Percentiles rank a stretch among this genome's conserved stretches.
These are phyloP conservation scores for Globisporangium uncinulatum DNA, from an alignment of 352 stramenopile genomes.

Conservation along the genomic window DNA sequence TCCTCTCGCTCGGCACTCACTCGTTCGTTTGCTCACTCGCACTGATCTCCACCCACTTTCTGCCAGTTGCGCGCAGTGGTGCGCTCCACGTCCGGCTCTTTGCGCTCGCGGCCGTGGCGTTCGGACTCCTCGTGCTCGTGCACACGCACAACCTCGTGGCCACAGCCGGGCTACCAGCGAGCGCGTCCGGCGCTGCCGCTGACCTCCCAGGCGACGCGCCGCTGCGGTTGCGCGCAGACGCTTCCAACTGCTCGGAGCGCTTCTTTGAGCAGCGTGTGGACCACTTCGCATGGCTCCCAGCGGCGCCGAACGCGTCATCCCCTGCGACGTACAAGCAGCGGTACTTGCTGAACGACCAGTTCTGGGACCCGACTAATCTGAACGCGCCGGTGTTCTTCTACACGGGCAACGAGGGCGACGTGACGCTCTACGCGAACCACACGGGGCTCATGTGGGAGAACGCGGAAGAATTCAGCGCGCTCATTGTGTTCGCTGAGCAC, in stretches of 20 bases:
- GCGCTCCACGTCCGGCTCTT: slow-evolving; percentile 46
- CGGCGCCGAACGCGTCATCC: slow-evolving; percentile 13
- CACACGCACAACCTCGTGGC: slow-evolving; percentile 58
- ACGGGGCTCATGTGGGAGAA: slow-evolving; percentile 95
- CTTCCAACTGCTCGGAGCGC: slow-evolving; percentile 74
- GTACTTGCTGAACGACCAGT: slow-evolving; percentile 87
- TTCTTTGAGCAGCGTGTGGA: slow-evolving; percentile 88
- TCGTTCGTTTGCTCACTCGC: not conserved
- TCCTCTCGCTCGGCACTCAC: not conserved
- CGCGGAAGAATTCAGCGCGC: slow-evolving; percentile 79
- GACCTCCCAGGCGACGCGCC: slow-evolving; percentile 5
- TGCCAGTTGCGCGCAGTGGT: slow-evolving; percentile 6
- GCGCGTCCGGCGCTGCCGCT: slow-evolving; percentile 19
- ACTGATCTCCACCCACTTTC: not conserved
- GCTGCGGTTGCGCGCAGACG: slow-evolving; percentile 26
- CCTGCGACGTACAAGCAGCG: slow-evolving; percentile 79
- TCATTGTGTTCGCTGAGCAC: slow-evolving; percentile 95
- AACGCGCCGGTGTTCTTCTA: slow-evolving; percentile 91
- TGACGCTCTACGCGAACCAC: slow-evolving; percentile 92
- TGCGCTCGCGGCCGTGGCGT: slow-evolving; percentile 33
- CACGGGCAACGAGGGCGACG: slow-evolving; percentile 92
- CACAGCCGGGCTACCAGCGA: slow-evolving; percentile 34
- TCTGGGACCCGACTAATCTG: slow-evolving; percentile 59
- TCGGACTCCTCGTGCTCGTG: slow-evolving; percentile 64
- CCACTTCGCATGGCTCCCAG: slow-evolving; percentile 76